A percentile compares a stretch with the other conserved stretches of the same genome.
phyloP scores from a whole-genome alignment of 768 basidiomycete species.

The Pleurotus tuber-regium region DNA sequence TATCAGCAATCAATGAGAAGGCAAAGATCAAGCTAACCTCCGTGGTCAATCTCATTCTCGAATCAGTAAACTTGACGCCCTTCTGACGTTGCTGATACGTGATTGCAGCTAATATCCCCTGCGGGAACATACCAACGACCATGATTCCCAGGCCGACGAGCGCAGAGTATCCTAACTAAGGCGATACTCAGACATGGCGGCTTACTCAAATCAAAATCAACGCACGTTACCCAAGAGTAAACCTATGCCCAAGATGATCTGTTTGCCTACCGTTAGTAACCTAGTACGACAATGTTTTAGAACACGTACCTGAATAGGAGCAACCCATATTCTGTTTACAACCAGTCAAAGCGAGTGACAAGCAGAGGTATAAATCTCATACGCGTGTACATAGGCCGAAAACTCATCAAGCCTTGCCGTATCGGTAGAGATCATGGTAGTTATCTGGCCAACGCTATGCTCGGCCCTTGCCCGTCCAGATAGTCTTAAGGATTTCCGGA shows the following conservation, averaged over 20 bases:
- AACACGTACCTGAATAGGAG: constrained; percentile 50
- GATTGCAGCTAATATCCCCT: constrained; percentile 46
- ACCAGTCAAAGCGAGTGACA: neutral
- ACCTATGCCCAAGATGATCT: constrained; percentile 55
- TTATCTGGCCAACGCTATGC: constrained; percentile 48
- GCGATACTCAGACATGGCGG: neutral
- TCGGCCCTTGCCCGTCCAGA: constrained; percentile 44
- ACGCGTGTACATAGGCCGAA: constrained; percentile 28
- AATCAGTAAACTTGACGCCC: constrained; percentile 64
- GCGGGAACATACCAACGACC: constrained; percentile 56
- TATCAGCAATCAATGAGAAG: neutral
- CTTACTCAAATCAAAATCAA: neutral
- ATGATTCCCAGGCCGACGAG: constrained; percentile 64
- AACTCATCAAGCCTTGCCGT: constrained; percentile 38
- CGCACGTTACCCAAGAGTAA: constrained; percentile 59
- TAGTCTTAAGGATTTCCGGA: constrained; percentile 51
- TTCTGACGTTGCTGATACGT: constrained; percentile 54
- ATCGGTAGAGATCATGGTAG: constrained; percentile 51
- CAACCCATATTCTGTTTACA: constrained; percentile 48
- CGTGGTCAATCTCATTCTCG: constrained; percentile 59
- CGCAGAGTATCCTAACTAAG: constrained; percentile 63
- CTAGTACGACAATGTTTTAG: neutral
- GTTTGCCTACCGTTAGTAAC: neutral
- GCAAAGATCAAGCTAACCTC: constrained; percentile 36
- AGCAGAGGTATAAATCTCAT: neutral